Conservation (phyloP, 2,329 filamentous ascomycete genomes). For the Penicillium sp. region DNA sequence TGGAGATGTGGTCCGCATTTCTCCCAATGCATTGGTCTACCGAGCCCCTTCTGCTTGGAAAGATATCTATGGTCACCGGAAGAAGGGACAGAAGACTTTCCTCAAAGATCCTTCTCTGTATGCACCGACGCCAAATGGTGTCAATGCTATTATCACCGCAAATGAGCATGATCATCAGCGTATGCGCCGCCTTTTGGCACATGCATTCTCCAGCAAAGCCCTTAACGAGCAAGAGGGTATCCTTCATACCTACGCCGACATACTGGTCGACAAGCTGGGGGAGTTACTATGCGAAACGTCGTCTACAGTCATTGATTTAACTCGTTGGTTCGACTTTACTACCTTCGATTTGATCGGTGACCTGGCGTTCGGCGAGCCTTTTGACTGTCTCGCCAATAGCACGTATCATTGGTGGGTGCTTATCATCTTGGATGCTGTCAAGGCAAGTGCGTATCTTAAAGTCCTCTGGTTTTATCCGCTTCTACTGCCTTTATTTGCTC, state of each 20-base stretch:
- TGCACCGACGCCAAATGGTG: conserved; percentile 19
- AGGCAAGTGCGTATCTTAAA: conserved; percentile 22
- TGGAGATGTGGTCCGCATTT: conserved; percentile 39
- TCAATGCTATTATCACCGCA: conserved; percentile 28
- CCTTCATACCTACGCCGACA: conserved; percentile 31
- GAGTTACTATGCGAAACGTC: background rate
- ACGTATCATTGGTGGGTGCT: conserved; percentile 32
- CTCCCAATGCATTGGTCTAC: conserved; percentile 42
- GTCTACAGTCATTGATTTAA: conserved; percentile 16
- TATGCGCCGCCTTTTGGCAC: conserved; percentile 33
- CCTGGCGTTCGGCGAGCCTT: conserved; percentile 34
- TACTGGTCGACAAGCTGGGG: conserved; percentile 24
- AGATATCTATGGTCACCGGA: conserved; percentile 37
- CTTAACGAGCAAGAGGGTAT: conserved; percentile 35
- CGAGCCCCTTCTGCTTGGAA: conserved; percentile 31
- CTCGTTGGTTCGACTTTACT: conserved; percentile 26
- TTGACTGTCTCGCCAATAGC: conserved; percentile 29
- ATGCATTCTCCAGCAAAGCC: conserved; percentile 38
- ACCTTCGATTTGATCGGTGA: conserved; percentile 40
- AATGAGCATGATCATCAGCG: conserved; percentile 29
- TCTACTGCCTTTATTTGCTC: conserved; percentile 8
- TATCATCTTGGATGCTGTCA: conserved; percentile 27
- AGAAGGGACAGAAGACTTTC: conserved; percentile 22
- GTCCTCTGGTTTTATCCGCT: conserved; percentile 22
- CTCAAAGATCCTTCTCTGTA: conserved; percentile 27